Percentiles rank a stretch among this genome's conserved stretches.
phyloP scores from a whole-genome alignment of 139 green algal genomes.

The Coelastrella sp. region DNA sequence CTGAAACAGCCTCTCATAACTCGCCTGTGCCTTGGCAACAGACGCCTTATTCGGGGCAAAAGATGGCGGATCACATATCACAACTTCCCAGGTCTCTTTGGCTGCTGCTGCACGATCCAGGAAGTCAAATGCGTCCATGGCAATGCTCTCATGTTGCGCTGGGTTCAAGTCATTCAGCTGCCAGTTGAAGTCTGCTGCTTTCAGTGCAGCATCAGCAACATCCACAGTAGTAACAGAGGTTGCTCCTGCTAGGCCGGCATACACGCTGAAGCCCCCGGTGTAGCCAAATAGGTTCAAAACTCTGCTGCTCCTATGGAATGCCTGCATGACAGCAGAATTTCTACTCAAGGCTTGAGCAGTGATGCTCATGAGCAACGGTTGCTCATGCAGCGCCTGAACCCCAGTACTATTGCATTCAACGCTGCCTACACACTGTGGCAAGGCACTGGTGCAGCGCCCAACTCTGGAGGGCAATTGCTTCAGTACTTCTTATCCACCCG shows the following conservation, averaged over 20 bases:
- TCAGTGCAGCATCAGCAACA: conserved; percentile 51
- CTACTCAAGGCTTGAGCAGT: too few species aligned
- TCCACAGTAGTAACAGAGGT: conserved; percentile 65
- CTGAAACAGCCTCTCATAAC: conserved; percentile 52
- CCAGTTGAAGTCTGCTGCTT: conserved; percentile 59
- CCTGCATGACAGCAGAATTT: not conserved
- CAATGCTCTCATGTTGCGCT: conserved; percentile 29
- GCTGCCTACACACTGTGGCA: too few species aligned
- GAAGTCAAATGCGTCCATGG: conserved; percentile 64
- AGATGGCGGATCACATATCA: conserved; percentile 56
- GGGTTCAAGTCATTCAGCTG: conserved; percentile 57
- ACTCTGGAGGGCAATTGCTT: too few species aligned
- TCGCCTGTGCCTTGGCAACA: conserved; percentile 49
- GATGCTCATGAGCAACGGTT: too few species aligned
- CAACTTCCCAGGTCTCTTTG: conserved; percentile 45
- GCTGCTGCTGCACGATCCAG: conserved; percentile 53
- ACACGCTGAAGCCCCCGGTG: conserved; percentile 62
- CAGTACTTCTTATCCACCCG: too few species aligned
- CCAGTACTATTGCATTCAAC: too few species aligned
- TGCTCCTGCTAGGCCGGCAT: conserved; percentile 59
- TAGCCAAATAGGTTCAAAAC: conserved; percentile 68
- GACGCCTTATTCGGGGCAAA: conserved; percentile 64
- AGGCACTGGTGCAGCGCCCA: too few species aligned
- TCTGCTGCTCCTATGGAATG: conserved; percentile 16
- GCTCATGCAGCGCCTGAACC: too few species aligned